Conservation (phyloP, 345 rosid genomes). For the Eucalyptus polyanthemos region DNA sequence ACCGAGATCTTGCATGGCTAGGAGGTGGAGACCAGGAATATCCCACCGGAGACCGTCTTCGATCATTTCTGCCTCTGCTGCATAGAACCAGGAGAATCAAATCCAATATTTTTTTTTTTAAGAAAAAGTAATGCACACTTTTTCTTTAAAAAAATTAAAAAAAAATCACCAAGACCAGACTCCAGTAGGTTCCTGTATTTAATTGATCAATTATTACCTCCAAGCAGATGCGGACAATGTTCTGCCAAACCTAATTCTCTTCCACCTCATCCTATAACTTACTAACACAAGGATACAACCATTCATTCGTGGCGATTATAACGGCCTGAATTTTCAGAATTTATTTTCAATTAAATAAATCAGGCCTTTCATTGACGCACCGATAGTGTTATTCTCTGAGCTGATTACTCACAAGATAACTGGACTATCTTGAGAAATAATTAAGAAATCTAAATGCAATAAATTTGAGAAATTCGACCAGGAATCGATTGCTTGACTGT, state of each 20-base stretch:
- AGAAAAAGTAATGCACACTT: neutral
- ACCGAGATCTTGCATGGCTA: conserved; percentile 51
- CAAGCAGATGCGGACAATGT: neutral
- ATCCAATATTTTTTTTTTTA: neutral
- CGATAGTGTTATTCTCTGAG: too few species aligned
- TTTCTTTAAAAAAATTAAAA: neutral
- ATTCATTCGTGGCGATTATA: too few species aligned
- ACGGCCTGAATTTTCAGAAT: too few species aligned
- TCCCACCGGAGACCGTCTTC: conserved; percentile 49
- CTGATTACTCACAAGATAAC: too few species aligned
- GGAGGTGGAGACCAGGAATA: conserved; percentile 66
- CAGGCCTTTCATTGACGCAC: too few species aligned
- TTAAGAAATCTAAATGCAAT: too few species aligned
- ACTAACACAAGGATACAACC: neutral
- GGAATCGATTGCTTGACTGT: too few species aligned
- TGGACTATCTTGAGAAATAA: too few species aligned
- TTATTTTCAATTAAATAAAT: too few species aligned
- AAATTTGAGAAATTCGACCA: too few species aligned
- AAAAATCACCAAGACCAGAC: neutral
- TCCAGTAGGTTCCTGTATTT: too few species aligned
- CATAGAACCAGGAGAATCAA: neutral
- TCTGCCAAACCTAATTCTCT: neutral
- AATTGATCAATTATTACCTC: neutral
- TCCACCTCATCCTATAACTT: neutral
- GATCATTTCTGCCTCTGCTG: conserved; percentile 28